Base-by-base conservation (phyloP, 805 yeast species). In the Blastobotrys attinorum region DNA sequence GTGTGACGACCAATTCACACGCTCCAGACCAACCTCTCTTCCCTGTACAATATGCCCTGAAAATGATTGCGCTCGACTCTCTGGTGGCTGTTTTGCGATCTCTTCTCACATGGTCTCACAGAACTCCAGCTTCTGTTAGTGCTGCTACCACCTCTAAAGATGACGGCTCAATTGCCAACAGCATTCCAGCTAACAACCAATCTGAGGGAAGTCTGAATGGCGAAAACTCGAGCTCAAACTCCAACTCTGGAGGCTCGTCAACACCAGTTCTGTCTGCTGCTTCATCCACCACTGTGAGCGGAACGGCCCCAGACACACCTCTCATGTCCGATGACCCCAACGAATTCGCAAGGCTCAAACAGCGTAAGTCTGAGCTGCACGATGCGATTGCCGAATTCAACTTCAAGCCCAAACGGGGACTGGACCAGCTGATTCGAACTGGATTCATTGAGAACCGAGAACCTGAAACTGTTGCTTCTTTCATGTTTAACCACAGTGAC, bases 311-410 rank as follows among this genome's bases (percentile, higher is more conserved):
- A 7, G 31, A 32, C 36, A 13, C 13, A 10, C 20, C 7, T 8
- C 33, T n/a, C 5, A 32, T 17, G 11, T 52, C 67, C 13, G 94
- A 83, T 57, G 86, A 81, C 53, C 89, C 94, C 1, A 73, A 75
- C 17, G 94, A 87, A 61, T 90, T 92, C 62, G 97, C 89, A 54
- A 77, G 73, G 40, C 73, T 81, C 52, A 94, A 92, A 57, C 83
- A 79, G 54, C 72, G 90, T 46, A 92, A 92, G 61, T 87, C 83
- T 27, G 83, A 83, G 2, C 67, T 90, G 31, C 70, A 83, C 20
- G 92, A 85, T 47, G 89, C 89, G 43, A 73, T 87, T 13, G 73
- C 75, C 47, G 77, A 78, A 45, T 92, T 92, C 69, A 89, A 88
- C 59, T 83, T 72, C 62, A 84, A 84, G 49, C 95, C 97, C 1